Evolutionary conservation across 2,329 filamentous ascomycete genomes (phyloP).

Genomic region (Fulvia fulva): DNA sequence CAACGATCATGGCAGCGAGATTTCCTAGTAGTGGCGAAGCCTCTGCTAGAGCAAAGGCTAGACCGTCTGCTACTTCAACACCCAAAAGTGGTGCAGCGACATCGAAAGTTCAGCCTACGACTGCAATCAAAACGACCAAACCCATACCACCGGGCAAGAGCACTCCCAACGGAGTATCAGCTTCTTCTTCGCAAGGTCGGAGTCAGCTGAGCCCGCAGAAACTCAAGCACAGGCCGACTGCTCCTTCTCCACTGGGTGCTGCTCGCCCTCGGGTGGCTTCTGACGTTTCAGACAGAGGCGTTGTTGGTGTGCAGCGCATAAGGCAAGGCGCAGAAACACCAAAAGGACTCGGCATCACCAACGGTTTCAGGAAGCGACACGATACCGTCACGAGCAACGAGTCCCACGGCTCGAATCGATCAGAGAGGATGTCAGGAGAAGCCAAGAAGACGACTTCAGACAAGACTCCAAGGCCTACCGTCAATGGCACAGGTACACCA

Average conservation of each 20-base stretch:
- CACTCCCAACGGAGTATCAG: slow-evolving; percentile 27
- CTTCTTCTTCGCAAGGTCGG: slow-evolving; percentile 20
- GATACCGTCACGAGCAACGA: slow-evolving; percentile 30
- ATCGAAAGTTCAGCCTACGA: slow-evolving; percentile 12
- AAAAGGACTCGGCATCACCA: slow-evolving; percentile 42
- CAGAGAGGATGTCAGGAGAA: slow-evolving; percentile 15
- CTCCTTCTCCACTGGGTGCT: slow-evolving; percentile 59
- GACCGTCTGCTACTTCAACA: slow-evolving; percentile 18
- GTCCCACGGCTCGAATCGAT: slow-evolving; percentile 17
- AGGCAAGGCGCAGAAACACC: slow-evolving; percentile 39
- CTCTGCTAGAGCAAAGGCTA: slow-evolving; percentile 17
- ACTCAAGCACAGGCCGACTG: slow-evolving; percentile 53
- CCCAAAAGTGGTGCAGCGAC: slow-evolving; percentile 6
- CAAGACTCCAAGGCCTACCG: slow-evolving; percentile 19
- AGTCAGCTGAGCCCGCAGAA: slow-evolving; percentile 37
- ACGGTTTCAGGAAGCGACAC: slow-evolving; percentile 29
- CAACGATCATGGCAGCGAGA: slow-evolving; percentile 12
- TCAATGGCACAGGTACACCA: slow-evolving; percentile 38
- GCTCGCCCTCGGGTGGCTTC: slow-evolving; percentile 60
- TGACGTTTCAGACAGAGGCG: slow-evolving; percentile 41
- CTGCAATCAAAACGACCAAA: slow-evolving; percentile 17
- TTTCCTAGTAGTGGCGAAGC: slow-evolving; percentile 22
- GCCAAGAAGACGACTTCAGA: slow-evolving; percentile 18
- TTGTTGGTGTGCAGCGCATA: slow-evolving; percentile 24
- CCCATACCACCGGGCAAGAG: slow-evolving; percentile 21